Conservation (phyloP, 1,139 yeast species). For the Taphrina betulina region DNA sequence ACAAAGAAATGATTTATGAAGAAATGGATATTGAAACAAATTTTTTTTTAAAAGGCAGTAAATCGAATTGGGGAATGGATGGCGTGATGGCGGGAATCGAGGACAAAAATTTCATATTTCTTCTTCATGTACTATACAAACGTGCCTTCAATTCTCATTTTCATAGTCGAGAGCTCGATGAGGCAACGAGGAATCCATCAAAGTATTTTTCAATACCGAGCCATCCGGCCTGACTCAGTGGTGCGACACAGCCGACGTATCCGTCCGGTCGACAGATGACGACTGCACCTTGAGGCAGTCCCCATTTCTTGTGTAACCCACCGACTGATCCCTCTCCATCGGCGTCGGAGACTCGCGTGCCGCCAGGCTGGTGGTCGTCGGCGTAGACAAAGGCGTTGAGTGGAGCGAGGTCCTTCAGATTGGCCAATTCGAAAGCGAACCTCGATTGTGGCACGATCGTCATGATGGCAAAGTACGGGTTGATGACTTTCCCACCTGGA, state of each 20-base stretch:
- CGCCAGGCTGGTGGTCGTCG: slow-evolving; percentile 10
- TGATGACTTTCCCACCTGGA: slow-evolving; percentile 1
- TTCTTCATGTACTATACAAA: too few species aligned
- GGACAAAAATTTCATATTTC: too few species aligned
- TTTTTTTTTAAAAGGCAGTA: too few species aligned
- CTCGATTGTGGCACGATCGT: slow-evolving; percentile 3
- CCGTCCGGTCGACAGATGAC: slow-evolving; percentile 47
- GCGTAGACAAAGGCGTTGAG: slow-evolving; percentile 13
- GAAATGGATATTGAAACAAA: too few species aligned
- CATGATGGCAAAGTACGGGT: slow-evolving; percentile 13
- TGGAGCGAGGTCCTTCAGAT: background rate
- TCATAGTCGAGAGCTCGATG: background rate
- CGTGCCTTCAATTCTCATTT: too few species aligned
- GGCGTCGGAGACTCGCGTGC: background rate
- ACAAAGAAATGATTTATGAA: too few species aligned
- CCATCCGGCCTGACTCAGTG: slow-evolving; percentile 34
- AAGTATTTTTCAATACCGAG: slow-evolving; percentile 19
- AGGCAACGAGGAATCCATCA: slow-evolving; percentile 16
- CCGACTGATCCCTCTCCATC: slow-evolving; percentile 10
- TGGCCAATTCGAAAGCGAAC: slow-evolving; percentile 1
- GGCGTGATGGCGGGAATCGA: too few species aligned
- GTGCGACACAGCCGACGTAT: slow-evolving; percentile 43
- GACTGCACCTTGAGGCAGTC: slow-evolving; percentile 40
- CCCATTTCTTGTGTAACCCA: slow-evolving; percentile 7
- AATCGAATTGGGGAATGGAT: too few species aligned